phyloP scores from a whole-genome alignment of 139 green algal species.

The Ettlia oleoabundans region DNA sequence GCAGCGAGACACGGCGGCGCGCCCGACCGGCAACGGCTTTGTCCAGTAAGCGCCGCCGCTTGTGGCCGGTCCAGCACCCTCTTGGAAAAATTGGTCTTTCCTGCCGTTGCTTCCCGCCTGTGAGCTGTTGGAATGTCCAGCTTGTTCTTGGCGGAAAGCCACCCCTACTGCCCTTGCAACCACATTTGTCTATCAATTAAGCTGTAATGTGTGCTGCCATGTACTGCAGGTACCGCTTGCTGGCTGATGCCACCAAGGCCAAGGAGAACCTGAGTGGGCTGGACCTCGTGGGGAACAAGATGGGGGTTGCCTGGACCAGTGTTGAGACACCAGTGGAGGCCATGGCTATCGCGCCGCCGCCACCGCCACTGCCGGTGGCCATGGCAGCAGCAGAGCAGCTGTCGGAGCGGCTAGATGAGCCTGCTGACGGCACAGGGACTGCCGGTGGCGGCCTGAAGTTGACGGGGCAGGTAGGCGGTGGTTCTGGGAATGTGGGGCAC shows the following conservation, averaged over 20 bases:
- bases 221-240: constrained; percentile 30
- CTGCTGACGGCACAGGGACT: constrained; percentile 28
- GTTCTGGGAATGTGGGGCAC: too few species aligned
- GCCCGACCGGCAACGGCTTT: constrained; percentile 59
- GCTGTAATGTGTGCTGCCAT: too few species aligned
- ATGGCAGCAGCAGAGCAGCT: neutral
- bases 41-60: too few species aligned
- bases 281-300: constrained; percentile 61
- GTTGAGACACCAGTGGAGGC: constrained; percentile 33
- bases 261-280: constrained; percentile 74
- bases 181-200: too few species aligned
- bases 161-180: too few species aligned
- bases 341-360: neutral
- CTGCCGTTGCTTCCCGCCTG: too few species aligned
- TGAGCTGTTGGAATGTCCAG: too few species aligned
- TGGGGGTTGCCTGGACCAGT: constrained; percentile 51
- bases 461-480: constrained; percentile 70
- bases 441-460: constrained; percentile 77
- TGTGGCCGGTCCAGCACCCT: too few species aligned
- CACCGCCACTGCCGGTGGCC: constrained; percentile 11
- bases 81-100: too few species aligned
- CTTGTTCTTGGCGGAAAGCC: too few species aligned
- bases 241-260: constrained; percentile 67
- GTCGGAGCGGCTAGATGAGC: neutral
- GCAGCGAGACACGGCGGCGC: constrained; percentile 59